Evolutionary conservation across 2,329 filamentous ascomycete species (phyloP).

Genomic region (Apiospora hydei): DNA sequence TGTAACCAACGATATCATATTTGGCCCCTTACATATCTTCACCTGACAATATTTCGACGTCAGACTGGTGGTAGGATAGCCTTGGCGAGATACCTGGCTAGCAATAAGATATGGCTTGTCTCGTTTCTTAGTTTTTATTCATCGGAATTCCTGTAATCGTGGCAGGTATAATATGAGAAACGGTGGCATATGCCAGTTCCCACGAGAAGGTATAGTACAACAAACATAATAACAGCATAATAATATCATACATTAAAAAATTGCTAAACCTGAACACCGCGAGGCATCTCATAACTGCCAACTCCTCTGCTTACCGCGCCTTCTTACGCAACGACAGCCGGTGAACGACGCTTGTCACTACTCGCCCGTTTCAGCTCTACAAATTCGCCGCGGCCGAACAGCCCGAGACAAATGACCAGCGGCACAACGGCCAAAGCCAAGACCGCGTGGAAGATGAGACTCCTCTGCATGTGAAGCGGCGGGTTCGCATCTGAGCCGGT

Average conservation of each 20-base stretch:
- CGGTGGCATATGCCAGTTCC: neutral
- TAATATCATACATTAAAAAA: neutral
- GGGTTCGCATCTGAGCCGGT: slow-evolving; percentile 60
- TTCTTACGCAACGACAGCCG: neutral
- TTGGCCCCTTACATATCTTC: too few species aligned
- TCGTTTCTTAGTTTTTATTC: neutral
- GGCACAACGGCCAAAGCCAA: slow-evolving; percentile 71
- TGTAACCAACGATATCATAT: neutral
- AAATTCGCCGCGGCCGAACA: slow-evolving; percentile 68
- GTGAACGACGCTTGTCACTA: slow-evolving; percentile 46
- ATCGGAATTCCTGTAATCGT: neutral
- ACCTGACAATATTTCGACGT: too few species aligned
- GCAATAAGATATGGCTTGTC: too few species aligned
- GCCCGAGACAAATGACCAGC: slow-evolving; percentile 71
- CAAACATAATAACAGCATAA: neutral
- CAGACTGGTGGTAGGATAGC: too few species aligned
- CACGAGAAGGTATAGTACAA: neutral
- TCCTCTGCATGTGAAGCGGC: slow-evolving; percentile 74
- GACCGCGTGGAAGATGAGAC: slow-evolving; percentile 81
- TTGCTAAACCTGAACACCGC: neutral
- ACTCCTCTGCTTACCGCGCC: neutral
- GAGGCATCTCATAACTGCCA: neutral
- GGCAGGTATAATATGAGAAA: neutral
- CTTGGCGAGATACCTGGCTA: too few species aligned
- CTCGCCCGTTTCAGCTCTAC: slow-evolving; percentile 58